Base-by-base conservation (phyloP, 208 protist species). In the Acanthamoeba triangularis region DNA sequence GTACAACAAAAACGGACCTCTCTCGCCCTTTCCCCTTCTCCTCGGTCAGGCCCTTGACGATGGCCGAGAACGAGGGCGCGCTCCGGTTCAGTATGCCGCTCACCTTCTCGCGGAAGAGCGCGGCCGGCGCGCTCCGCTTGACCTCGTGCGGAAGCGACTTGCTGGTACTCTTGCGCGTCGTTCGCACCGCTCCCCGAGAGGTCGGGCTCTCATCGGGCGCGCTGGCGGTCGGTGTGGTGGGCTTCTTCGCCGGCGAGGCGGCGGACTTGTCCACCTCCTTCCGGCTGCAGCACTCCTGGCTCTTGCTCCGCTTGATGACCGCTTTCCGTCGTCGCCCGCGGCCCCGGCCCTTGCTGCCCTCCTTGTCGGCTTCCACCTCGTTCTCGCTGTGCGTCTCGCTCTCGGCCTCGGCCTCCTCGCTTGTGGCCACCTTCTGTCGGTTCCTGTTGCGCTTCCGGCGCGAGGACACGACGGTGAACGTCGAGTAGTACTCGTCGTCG, bases 261-360 rank as follows among this genome's bases (percentile, higher is more conserved):
- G n/a, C 63, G 30, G 30, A 16, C 37, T 82, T 82, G 20, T 82
- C 74, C 23, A 82, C 74, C 41, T 82, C 84, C 7, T 59, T 90
- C 7, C 84, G 49, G n/a, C 49, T 69, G 84, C 84, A 90, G 25
- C 84, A 90, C 18, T 90, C 84, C 84, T 90, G 84, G 44, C 84
- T 90, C 84, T 90, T 90, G 84, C 84, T 90, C 7, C 84, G 84
- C 59, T 90, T 90, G 28, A 90, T 90, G 25, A 67, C 84, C 7
- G 74, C 74, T 28, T 82, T 82, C 11, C 74, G 74, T 41, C 74
- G 33, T 41, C 74, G 74, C 20, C 74, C 74, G 37, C 74, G 74
- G 6, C 74, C 74, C 0, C 74, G 74, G 14, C 37, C 74, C 37
- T 82, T 82, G 37, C 28, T 37, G 33, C 37, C 74, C 23, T 82